Percentiles rank a stretch among this genome's conserved stretches.
These are phyloP conservation scores for Trametes cinnabarina DNA, from an alignment of 768 basidiomycete genomes.

Conservation along the genomic window DNA sequence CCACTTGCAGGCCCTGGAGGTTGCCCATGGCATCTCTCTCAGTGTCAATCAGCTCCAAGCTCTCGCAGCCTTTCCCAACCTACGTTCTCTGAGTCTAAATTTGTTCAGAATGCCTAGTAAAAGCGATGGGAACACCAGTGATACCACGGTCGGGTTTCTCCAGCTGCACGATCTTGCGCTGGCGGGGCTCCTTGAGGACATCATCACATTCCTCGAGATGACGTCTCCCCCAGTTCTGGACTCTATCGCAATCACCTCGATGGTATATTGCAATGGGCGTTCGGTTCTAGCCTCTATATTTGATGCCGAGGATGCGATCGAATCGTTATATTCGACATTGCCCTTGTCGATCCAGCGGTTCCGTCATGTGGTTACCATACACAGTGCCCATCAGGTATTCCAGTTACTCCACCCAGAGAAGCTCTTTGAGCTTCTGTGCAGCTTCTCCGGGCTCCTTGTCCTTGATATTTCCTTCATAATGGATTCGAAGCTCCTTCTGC, in stretches of 20 bases:
- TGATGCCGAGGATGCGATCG: background rate
- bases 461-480: background rate
- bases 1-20: background rate
- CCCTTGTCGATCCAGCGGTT: background rate
- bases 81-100: background rate
- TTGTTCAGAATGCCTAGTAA: background rate
- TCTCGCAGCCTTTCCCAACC: background rate
- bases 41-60: background rate
- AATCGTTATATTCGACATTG: background rate
- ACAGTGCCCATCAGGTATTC: background rate
- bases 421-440: background rate
- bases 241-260: background rate
- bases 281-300: too few species aligned
- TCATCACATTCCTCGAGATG: background rate
- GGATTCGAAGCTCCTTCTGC: background rate
- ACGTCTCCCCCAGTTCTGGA: background rate
- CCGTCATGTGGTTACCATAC: background rate
- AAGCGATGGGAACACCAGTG: too few species aligned
- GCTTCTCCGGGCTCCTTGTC: background rate
- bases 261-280: too few species aligned
- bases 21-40: background rate
- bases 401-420: background rate
- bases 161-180: background rate
- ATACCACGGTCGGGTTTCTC: too few species aligned
- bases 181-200: background rate